Conservation (phyloP, 2,329 filamentous ascomycete species). For the Teratosphaeria viscida region DNA sequence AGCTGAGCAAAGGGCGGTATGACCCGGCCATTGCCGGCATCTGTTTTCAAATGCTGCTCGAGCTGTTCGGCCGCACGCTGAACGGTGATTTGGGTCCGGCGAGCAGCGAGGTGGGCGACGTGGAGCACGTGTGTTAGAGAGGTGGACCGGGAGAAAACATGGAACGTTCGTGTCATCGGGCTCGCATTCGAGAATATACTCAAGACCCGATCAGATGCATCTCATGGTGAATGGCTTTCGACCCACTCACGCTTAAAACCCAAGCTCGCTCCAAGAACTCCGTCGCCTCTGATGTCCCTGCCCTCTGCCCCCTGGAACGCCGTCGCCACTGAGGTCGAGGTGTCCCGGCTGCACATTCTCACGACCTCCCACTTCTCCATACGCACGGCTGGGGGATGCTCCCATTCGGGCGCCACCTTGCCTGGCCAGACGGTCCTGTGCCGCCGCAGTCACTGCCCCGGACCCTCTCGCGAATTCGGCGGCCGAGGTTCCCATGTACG, state of each 20-base stretch:
- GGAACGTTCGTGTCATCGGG: not conserved
- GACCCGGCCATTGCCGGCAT: conserved; percentile 78
- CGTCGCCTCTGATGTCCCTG: conserved; percentile 1
- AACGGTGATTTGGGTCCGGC: conserved; percentile 66
- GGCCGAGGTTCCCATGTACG: not conserved
- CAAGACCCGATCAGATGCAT: not conserved
- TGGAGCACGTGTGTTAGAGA: conserved; percentile 28
- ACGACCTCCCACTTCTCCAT: not conserved
- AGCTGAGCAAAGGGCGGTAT: conserved; percentile 82
- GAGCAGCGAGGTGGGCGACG: conserved; percentile 40
- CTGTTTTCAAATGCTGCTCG: conserved; percentile 82
- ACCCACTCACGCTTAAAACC: not conserved
- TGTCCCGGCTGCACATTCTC: not conserved
- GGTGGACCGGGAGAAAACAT: too few relatives aligned
- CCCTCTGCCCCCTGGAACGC: not conserved
- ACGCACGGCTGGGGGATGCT: not conserved
- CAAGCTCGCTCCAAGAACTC: conserved; percentile 5
- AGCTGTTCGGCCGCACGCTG: conserved; percentile 69
- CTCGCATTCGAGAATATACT: not conserved
- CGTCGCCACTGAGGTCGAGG: not conserved
- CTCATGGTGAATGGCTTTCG: not conserved
- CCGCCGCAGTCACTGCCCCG: not conserved
- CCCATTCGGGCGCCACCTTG: not conserved
- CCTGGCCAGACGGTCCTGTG: not conserved
- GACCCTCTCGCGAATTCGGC: not conserved